A percentile compares a stretch with the other conserved stretches of the same genome.
These are phyloP conservation scores for Diaporthe eres DNA, from an alignment of 2,329 filamentous ascomycete species.

Conservation along the genomic window DNA sequence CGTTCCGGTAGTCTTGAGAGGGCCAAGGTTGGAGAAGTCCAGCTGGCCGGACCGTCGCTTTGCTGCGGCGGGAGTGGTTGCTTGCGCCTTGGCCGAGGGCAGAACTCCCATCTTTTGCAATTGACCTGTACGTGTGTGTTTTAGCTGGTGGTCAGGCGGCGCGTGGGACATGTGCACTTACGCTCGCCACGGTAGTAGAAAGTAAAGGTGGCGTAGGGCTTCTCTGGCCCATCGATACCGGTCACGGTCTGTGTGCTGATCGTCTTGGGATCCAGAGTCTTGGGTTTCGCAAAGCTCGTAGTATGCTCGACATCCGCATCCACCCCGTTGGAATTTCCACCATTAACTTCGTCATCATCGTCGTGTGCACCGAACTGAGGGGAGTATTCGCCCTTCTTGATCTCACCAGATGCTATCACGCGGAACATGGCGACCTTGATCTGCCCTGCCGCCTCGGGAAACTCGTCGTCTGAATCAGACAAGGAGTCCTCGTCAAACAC, in stretches of 20 bases:
- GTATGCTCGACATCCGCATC: slow-evolving; percentile 95
- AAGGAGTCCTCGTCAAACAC: slow-evolving; percentile 78
- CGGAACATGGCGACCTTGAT: slow-evolving; percentile 98
- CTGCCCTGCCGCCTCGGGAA: slow-evolving; percentile 94
- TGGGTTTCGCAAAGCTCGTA: slow-evolving; percentile 97
- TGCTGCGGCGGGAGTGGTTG: slow-evolving; percentile 70
- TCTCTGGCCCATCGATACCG: slow-evolving; percentile 94
- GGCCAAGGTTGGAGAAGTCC: slow-evolving; percentile 87
- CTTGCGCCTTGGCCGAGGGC: slow-evolving; percentile 74
- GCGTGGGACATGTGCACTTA: slow-evolving; percentile 65
- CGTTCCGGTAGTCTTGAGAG: slow-evolving; percentile 87
- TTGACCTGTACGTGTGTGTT: slow-evolving; percentile 74
- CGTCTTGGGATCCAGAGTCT: slow-evolving; percentile 94
- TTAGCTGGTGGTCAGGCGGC: slow-evolving; percentile 43
- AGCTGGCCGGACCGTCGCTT: slow-evolving; percentile 87
- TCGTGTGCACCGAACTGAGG: slow-evolving; percentile 98
- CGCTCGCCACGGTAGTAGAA: slow-evolving; percentile 97
- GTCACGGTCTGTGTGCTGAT: slow-evolving; percentile 99
- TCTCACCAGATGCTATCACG: slow-evolving; percentile 94
- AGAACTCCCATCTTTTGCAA: slow-evolving; percentile 96
- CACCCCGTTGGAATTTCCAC: slow-evolving; percentile 65
- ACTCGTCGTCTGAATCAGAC: slow-evolving; percentile 82
- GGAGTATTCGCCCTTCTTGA: slow-evolving; percentile 98
- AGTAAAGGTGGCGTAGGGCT: slow-evolving; percentile 96
- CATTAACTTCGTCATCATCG: slow-evolving; percentile 81